phyloP scores from a whole-genome alignment of 1,139 yeast genomes.

The Suhomyces bolitotheri region DNA sequence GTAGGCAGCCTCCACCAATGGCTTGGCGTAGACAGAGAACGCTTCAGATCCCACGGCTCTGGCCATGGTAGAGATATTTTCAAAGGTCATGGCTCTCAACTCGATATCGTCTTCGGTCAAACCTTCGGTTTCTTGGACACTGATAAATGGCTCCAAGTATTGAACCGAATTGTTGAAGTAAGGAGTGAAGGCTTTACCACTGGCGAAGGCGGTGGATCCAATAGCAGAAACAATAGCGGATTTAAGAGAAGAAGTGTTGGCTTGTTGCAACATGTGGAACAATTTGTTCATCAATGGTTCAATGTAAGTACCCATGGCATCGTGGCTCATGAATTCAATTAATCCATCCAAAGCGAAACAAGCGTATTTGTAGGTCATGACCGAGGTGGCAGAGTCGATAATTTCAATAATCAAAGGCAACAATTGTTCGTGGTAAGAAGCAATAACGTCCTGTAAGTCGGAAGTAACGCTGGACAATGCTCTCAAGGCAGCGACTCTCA shows the following conservation, averaged over 20 bases:
- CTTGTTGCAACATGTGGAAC: constrained; percentile 73
- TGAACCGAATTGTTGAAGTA: constrained; percentile 80
- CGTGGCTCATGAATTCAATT: constrained; percentile 87
- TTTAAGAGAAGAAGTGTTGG: constrained; percentile 67
- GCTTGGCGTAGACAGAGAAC: constrained; percentile 82
- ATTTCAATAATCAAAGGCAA: constrained; percentile 85
- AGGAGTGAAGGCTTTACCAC: constrained; percentile 85
- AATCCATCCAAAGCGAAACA: constrained; percentile 89
- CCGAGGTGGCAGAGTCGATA: constrained; percentile 82
- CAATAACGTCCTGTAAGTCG: constrained; percentile 81
- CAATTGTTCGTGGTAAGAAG: constrained; percentile 77
- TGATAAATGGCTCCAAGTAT: constrained; percentile 76
- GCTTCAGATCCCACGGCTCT: constrained; percentile 93
- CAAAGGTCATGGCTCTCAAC: constrained; percentile 87
- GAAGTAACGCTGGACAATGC: constrained; percentile 76
- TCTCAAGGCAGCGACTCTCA: constrained; percentile 83
- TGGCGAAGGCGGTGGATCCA: constrained; percentile 95
- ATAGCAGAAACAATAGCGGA: constrained; percentile 92
- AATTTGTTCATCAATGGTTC: constrained; percentile 90
- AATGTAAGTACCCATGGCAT: constrained; percentile 77
- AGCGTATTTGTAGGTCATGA: constrained; percentile 86
- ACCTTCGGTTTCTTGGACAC: constrained; percentile 67
- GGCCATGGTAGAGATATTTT: constrained; percentile 92
- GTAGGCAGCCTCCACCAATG: constrained; percentile 87
- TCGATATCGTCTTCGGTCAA: constrained; percentile 78